Conservation (phyloP, 75 land plant genomes). For the Cupressus sempervirens region DNA sequence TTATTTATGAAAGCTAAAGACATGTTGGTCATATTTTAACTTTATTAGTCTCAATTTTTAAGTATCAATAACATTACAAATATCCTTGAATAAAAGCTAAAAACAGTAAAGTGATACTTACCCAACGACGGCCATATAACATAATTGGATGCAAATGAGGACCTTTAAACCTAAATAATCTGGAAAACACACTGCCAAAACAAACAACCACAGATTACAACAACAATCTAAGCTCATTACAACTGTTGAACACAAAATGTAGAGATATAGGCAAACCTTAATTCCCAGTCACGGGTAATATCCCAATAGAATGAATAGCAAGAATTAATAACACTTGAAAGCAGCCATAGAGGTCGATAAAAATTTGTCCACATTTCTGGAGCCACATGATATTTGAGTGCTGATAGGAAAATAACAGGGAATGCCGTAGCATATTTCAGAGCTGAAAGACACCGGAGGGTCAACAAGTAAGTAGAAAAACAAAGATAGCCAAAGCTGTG, state of each 20-base stretch:
- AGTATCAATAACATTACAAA: background rate
- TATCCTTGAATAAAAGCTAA: background rate
- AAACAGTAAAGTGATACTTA: conserved; percentile 23
- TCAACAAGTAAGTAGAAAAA: background rate
- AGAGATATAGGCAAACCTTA: conserved; percentile 54
- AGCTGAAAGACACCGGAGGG: conserved; percentile 46
- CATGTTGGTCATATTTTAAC: background rate
- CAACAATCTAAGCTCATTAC: background rate
- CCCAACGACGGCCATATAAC: conserved; percentile 78
- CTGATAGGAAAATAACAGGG: conserved; percentile 91
- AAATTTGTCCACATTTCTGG: conserved; percentile 64
- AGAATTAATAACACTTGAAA: conserved; percentile 81
- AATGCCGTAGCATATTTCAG: conserved; percentile 89
- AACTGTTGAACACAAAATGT: background rate
- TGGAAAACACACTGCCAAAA: conserved; percentile 54
- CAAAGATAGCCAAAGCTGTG: background rate
- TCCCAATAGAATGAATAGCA: conserved; percentile 98
- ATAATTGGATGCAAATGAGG: conserved; percentile 53
- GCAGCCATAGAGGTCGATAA: conserved; percentile 89
- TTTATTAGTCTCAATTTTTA: background rate
- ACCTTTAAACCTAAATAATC: conserved; percentile 61
- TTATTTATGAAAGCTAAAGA: background rate
- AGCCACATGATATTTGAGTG: conserved; percentile 85
- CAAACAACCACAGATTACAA: background rate
- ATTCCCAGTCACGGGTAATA: conserved; percentile 91